These are phyloP conservation scores for Pseudotulostoma volvatum DNA, from an alignment of 495 filamentous ascomycete species.

Conservation along the genomic window DNA sequence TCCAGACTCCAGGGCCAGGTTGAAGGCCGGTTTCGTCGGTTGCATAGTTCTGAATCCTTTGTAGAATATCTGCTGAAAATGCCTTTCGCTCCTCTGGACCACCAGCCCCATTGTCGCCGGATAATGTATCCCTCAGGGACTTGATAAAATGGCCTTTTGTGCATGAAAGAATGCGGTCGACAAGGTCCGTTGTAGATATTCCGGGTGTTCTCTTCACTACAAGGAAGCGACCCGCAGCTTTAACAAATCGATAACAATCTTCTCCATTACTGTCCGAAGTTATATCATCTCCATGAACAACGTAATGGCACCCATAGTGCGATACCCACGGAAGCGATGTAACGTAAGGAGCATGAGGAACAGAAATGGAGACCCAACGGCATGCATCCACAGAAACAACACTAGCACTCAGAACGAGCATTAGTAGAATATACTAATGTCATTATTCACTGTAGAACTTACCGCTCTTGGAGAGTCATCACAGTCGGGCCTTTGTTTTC, in stretches of 20 bases:
- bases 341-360: conserved; percentile 86
- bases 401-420: conserved; percentile 23
- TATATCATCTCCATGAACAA: conserved; percentile 86
- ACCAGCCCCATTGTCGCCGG: conserved; percentile 55
- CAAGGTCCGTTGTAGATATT: conserved; percentile 92
- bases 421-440: conserved; percentile 4
- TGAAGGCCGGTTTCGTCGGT: conserved; percentile 60
- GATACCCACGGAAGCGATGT: conserved; percentile 86
- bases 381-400: conserved; percentile 82
- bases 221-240: conserved; percentile 75
- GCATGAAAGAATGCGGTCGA: conserved; percentile 91
- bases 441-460: too few relatives aligned
- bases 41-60: conserved; percentile 68
- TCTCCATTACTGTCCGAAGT: conserved; percentile 70
- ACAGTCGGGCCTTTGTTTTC: conserved; percentile 97
- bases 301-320: conserved; percentile 81
- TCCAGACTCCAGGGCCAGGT: conserved; percentile 63
- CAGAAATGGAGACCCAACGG: conserved; percentile 73
- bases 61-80: conserved; percentile 43
- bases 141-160: conserved; percentile 78
- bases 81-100: conserved; percentile 45
- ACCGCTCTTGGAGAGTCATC: conserved; percentile 86
- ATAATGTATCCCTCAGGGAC: conserved; percentile 47
- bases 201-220: conserved; percentile 92
- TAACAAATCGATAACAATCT: conserved; percentile 96